Evolutionary conservation across 1,139 yeast species (phyloP).

Genomic region (Nematodospora anomalae): DNA sequence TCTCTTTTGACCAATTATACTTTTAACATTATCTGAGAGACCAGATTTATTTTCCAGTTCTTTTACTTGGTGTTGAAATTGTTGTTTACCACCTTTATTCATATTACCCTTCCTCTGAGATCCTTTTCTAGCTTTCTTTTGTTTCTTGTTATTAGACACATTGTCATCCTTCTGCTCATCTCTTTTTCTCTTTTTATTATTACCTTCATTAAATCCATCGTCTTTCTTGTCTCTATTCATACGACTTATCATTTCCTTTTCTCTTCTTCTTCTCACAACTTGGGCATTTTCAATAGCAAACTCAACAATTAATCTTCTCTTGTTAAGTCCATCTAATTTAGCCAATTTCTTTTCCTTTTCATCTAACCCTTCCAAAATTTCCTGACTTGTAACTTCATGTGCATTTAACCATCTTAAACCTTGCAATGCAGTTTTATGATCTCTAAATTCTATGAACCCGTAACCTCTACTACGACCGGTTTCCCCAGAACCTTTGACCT

Average conservation of each 20-base stretch:
- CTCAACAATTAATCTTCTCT: conserved; percentile 85
- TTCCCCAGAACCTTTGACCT: conserved; percentile 85
- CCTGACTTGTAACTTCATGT: conserved; percentile 73
- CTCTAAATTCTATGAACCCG: conserved; percentile 91
- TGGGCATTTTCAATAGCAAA: conserved; percentile 95
- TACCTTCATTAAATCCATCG: conserved; percentile 15
- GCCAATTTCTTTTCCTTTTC: conserved; percentile 66
- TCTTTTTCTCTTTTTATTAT: conserved; percentile 20
- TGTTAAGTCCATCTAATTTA: conserved; percentile 52
- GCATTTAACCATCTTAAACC: conserved; percentile 97
- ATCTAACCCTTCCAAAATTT: conserved; percentile 66
- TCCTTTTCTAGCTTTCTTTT: conserved; percentile 23
- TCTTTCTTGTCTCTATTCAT: conserved; percentile 22
- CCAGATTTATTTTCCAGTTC: conserved; percentile 35
- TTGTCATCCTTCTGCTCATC: conserved; percentile 20
- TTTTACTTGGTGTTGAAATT: conserved; percentile 6
- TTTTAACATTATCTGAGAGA: conserved; percentile 55
- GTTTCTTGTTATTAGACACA: conserved; percentile 16
- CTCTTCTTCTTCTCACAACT: conserved; percentile 87
- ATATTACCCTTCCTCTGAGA: conserved; percentile 44
- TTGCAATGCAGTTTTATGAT: conserved; percentile 92
- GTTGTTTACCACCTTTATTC: conserved; percentile 36
- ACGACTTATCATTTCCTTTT: conserved; percentile 54
- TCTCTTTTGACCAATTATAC: conserved; percentile 68
- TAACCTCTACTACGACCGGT: conserved; percentile 94